A percentile compares a stretch with the other conserved stretches of the same genome.
Conservation (phyloP, 1,284 basidiomycete species). For the Naganishia cerealis region DNA sequence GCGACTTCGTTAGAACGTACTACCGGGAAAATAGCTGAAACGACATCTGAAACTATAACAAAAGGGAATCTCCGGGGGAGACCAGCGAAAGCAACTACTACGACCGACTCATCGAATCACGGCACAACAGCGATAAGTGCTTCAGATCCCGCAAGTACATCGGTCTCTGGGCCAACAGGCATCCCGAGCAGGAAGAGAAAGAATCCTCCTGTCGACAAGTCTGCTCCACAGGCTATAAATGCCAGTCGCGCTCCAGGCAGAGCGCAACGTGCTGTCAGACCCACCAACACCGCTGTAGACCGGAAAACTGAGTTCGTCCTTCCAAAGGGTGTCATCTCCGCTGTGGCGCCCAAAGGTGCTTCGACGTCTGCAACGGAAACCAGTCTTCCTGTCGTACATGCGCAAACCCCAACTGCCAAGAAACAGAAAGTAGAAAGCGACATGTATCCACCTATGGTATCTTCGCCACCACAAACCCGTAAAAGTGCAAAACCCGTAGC, state of each 20-base stretch:
- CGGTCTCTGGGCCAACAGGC: not conserved
- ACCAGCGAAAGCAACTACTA: not conserved
- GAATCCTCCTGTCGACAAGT: not conserved
- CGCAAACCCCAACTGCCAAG: not conserved
- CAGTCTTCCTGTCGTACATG: too few species aligned
- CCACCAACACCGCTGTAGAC: not conserved
- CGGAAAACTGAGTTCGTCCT: not conserved
- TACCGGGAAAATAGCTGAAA: not conserved
- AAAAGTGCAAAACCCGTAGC: not conserved
- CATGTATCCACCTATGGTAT: not conserved
- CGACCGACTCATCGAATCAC: not conserved
- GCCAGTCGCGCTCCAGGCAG: not conserved
- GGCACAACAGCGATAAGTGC: not conserved
- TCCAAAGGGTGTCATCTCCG: not conserved
- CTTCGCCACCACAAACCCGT: not conserved
- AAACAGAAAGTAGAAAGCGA: slow-evolving; percentile 4
- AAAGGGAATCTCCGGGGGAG: not conserved
- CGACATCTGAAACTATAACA: not conserved
- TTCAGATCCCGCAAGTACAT: not conserved
- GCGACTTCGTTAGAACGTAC: not conserved
- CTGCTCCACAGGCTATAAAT: not conserved
- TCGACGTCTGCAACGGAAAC: not conserved
- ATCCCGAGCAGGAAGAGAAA: slow-evolving; percentile 11
- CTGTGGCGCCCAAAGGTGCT: not conserved
- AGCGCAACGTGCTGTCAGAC: slow-evolving; percentile 14